Percentiles rank a stretch among this genome's conserved stretches.
These are phyloP conservation scores for Alternaria conjuncta DNA, from an alignment of 2,329 filamentous ascomycete genomes.

Conservation along the genomic window DNA sequence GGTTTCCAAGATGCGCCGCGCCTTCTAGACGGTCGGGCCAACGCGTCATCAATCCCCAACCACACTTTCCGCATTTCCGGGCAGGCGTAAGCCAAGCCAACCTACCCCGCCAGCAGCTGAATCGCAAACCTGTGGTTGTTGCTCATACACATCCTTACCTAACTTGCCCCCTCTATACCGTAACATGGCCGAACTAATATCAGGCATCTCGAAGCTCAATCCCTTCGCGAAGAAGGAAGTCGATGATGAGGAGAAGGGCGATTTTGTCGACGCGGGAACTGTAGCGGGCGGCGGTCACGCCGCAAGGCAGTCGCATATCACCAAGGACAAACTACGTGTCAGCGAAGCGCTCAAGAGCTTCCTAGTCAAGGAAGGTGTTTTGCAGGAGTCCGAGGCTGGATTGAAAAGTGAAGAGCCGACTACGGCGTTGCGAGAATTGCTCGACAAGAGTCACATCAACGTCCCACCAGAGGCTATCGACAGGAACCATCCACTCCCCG, in stretches of 20 bases:
- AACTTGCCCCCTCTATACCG: neutral
- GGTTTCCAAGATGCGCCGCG: neutral
- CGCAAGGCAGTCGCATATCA: constrained; percentile 56
- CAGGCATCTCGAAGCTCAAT: constrained; percentile 42
- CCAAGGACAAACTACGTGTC: constrained; percentile 63
- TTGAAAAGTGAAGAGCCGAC: constrained; percentile 55
- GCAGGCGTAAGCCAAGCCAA: constrained; percentile 10
- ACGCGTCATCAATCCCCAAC: neutral
- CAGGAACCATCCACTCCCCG: constrained; percentile 66
- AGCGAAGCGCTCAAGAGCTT: constrained; percentile 65
- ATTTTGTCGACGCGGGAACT: constrained; percentile 56
- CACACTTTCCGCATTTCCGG: constrained; percentile 2
- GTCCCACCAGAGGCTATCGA: constrained; percentile 64
- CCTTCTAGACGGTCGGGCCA: neutral
- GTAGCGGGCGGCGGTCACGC: constrained; percentile 67
- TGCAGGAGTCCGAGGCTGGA: constrained; percentile 57
- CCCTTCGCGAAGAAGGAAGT: constrained; percentile 42
- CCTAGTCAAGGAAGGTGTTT: constrained; percentile 60
- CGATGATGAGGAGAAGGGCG: constrained; percentile 62
- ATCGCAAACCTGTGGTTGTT: constrained; percentile 7
- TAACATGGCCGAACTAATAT: constrained; percentile 43
- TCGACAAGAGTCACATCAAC: constrained; percentile 64
- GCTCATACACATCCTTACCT: constrained; percentile 1
- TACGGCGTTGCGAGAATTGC: constrained; percentile 57
- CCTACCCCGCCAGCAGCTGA: constrained; percentile 8